Evolutionary conservation across 306 rosid species (phyloP).

Genomic region (Alnus glutinosa): DNA sequence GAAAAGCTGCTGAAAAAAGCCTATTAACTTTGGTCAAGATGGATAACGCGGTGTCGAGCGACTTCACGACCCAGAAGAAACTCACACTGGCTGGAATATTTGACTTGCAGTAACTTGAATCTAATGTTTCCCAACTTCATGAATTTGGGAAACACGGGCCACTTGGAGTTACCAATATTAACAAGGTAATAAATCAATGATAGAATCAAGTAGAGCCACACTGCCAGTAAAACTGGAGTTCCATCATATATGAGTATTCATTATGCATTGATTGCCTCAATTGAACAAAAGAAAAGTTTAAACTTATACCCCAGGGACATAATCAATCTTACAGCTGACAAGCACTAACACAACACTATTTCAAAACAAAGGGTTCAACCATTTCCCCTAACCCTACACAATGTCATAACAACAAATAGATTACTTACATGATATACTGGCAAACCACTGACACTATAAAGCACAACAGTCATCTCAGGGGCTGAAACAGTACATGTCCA

Average conservation of each 20-base stretch:
- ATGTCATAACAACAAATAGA: slow-evolving; percentile 10
- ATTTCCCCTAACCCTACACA: slow-evolving; percentile 16
- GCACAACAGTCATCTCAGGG: slow-evolving; percentile 93
- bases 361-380: slow-evolving; percentile 13
- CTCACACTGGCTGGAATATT: too few relatives aligned
- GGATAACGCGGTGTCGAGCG: too few relatives aligned
- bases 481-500: slow-evolving; percentile 98
- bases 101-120: not conserved
- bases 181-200: not conserved
- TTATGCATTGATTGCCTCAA: not conserved
- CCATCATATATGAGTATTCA: not conserved
- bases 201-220: not conserved
- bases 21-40: too few relatives aligned
- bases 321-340: not conserved
- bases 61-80: too few relatives aligned
- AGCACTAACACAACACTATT: not conserved
- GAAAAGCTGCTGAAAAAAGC: too few relatives aligned
- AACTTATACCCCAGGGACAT: not conserved
- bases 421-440: slow-evolving; percentile 88
- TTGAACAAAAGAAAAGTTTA: not conserved
- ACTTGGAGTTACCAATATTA: not conserved
- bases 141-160: not conserved
- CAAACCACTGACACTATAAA: slow-evolving; percentile 65
- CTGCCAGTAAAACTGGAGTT: not conserved
- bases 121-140: not conserved